Evolutionary conservation across 345 rosid genomes (phyloP), one percentile per base, ranked within the genome.

Genomic region (Trapa bicornis): DNA sequence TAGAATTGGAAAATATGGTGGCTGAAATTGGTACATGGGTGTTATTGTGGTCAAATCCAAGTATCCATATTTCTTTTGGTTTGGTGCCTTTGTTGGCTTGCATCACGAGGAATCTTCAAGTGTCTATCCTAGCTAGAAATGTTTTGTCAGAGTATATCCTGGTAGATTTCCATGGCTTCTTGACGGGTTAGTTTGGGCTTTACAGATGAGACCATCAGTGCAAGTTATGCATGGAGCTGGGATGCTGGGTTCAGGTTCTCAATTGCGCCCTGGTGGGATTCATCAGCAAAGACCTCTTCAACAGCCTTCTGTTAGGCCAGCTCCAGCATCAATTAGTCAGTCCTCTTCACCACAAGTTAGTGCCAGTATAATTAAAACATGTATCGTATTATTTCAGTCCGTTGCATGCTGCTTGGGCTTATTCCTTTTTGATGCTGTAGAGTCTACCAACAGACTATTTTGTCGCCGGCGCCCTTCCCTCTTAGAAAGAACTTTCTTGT

Each of bases 221-320:
- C 93, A 73, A 60, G 88, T 87, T 50, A 74, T 83, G 57, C 93
- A 84, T 43, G 94, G 89, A 72, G 73, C 83, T 70, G 88, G 95
- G 71, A 82, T 80, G 85, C 81, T 83, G 76, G 84, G 84, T 73
- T 81, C 96, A 8, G 79, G 83, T 70, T 77, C 92, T 22, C 85
- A 82, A 74, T 72, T 89, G 79, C 80, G 95, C 53, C 87, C 94
- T 10, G 80, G 81, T 80, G 93, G 87, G 50, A 75, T 87, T 76
- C 98, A 86, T 75, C 96, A 81, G 68, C 90, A 77, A 79, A 92
- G 95, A 67, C 87, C 98, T n/a, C 56, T 74, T 47, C 67, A 65
- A 70, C 98, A 78, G 50, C 72, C 98, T 56, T 67, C 90, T 73
- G 66, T 83, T 53, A 81, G 89, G 65, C 85, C 94, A 29, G 69